Evolutionary conservation across 2,329 filamentous ascomycete species (phyloP).

Genomic region (Diaporthe capsici): DNA sequence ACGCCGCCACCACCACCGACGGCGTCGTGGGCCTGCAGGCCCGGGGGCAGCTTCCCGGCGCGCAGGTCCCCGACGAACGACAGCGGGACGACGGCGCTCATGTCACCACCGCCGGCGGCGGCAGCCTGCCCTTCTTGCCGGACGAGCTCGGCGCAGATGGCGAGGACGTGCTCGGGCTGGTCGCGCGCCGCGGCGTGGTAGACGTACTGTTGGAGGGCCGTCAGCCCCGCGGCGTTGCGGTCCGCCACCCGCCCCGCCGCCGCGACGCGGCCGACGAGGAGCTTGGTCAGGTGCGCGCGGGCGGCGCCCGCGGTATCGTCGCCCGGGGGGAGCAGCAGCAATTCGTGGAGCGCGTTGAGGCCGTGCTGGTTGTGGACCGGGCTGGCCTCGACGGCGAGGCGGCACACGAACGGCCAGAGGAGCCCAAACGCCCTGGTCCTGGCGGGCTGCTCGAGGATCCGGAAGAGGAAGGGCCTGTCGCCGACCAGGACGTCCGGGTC

Average conservation of each 20-base stretch:
- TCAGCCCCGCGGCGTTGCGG: conserved; percentile 25
- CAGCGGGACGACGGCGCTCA: not conserved
- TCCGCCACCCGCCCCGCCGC: conserved; percentile 15
- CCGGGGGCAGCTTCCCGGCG: conserved; percentile 2
- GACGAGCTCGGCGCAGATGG: conserved; percentile 30
- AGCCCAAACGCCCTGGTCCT: conserved; percentile 10
- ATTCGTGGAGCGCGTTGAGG: conserved; percentile 7
- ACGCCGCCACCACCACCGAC: not conserved
- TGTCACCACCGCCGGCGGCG: not conserved
- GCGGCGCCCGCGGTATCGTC: not conserved
- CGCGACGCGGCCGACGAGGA: conserved; percentile 23
- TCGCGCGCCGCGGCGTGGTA: not conserved
- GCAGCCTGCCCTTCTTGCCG: not conserved
- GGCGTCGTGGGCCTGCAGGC: not conserved
- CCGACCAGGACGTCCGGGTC: conserved; percentile 28
- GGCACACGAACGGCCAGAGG: not conserved
- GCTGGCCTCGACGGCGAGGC: not conserved
- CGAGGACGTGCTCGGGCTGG: conserved; percentile 13
- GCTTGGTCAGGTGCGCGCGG: not conserved
- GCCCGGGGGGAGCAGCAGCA: not conserved
- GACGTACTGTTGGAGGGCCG: conserved; percentile 30
- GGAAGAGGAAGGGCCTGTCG: conserved; percentile 8
- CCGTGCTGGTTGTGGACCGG: not conserved
- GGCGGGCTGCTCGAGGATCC: conserved; percentile 3
- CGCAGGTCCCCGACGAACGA: conserved; percentile 11